phyloP scores from a whole-genome alignment of 305 asterid species.

The Stenogyne calaminthoides region DNA sequence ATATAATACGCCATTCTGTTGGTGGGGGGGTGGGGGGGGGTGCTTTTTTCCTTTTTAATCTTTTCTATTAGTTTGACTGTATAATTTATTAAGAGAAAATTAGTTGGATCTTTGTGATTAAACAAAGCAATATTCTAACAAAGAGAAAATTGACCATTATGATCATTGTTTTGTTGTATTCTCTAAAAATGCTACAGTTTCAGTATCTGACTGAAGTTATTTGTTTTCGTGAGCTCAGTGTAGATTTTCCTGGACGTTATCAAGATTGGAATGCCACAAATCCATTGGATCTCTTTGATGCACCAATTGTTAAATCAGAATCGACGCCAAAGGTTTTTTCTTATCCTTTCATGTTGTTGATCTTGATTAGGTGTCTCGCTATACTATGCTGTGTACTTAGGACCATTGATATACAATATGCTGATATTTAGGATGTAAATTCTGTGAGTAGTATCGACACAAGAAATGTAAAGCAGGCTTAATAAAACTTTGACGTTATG shows the following conservation, averaged over 20 bases:
- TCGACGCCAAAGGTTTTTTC: slow-evolving; percentile 68
- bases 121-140: slow-evolving; percentile 1
- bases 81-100: slow-evolving; percentile 21
- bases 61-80: slow-evolving; percentile 6
- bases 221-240: slow-evolving; percentile 51
- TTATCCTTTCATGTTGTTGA: slow-evolving; percentile 2
- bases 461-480: background rate
- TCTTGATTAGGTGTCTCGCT: slow-evolving; percentile 6
- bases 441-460: background rate
- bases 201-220: slow-evolving; percentile 26
- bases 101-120: slow-evolving; percentile 10
- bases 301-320: slow-evolving; percentile 70
- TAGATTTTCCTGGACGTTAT: slow-evolving; percentile 80
- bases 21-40: too few relatives aligned
- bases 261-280: slow-evolving; percentile 85
- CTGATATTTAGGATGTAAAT: slow-evolving; percentile 16
- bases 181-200: slow-evolving; percentile 25
- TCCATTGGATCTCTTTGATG: slow-evolving; percentile 85
- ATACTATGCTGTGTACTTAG: background rate
- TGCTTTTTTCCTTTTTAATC: background rate
- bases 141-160: background rate
- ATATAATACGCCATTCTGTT: slow-evolving; percentile 10
- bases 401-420: background rate
- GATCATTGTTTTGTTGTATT: slow-evolving; percentile 8
- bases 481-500: background rate